phyloP scores from a whole-genome alignment of 306 rosid species.

The Sesbania bispinosa region DNA sequence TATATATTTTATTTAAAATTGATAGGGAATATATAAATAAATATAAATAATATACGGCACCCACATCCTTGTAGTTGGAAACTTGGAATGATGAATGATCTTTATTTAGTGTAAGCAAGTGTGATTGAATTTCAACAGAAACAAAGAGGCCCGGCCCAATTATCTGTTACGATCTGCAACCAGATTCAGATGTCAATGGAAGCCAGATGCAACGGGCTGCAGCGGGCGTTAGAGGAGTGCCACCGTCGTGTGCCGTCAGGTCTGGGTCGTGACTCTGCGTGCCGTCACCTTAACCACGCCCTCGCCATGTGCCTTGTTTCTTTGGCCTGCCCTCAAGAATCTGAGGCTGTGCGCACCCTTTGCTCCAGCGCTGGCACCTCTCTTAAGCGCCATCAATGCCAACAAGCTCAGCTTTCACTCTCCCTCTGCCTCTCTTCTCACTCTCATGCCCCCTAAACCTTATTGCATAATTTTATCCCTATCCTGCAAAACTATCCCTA shows the following conservation, averaged over 20 bases:
- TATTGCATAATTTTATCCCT: no score
- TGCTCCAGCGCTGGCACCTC: conserved; percentile 59
- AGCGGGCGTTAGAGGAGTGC: conserved; percentile 49
- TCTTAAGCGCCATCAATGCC: conserved; percentile 62
- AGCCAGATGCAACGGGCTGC: conserved; percentile 43
- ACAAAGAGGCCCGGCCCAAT: neutral
- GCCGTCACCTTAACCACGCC: conserved; percentile 55
- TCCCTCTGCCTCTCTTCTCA: conserved; percentile 51
- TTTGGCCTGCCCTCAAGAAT: conserved; percentile 39
- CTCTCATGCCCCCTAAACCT: neutral
- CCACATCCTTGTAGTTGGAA: no score
- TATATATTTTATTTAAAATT: no score
- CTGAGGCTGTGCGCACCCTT: conserved; percentile 49
- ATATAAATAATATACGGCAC: no score
- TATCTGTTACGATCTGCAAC: neutral
- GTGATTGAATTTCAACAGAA: no score
- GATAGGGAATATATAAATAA: no score
- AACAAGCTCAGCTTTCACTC: conserved; percentile 61
- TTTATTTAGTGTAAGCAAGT: no score
- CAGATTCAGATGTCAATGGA: neutral
- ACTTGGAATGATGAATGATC: no score
- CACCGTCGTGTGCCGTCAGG: conserved; percentile 52
- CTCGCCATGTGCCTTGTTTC: conserved; percentile 53
- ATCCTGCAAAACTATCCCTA: no score
- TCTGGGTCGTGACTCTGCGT: conserved; percentile 39